These are phyloP conservation scores for Phaseolus lunatus DNA, from an alignment of 306 rosid genomes.

Conservation along the genomic window DNA sequence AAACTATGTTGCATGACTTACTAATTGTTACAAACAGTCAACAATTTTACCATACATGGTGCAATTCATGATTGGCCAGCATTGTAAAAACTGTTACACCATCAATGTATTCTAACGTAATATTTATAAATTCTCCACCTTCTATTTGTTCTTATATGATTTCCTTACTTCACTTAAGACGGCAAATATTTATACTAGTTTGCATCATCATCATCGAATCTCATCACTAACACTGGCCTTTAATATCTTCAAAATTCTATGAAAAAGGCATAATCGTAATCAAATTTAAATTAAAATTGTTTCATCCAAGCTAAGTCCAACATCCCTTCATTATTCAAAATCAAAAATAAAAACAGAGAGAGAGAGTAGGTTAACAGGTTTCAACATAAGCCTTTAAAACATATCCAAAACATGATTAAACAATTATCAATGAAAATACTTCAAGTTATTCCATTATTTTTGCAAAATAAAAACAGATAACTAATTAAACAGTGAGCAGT, in stretches of 20 bases:
- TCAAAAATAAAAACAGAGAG: too few relatives aligned
- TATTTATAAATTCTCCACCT: background rate
- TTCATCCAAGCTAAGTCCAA: background rate
- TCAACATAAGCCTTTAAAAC: background rate
- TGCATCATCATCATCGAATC: background rate
- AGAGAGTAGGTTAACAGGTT: background rate
- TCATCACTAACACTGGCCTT: background rate
- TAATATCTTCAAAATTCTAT: background rate
- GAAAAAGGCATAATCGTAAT: background rate
- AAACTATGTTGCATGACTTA: background rate
- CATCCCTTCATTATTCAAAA: background rate
- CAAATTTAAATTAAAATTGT: background rate
- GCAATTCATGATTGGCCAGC: background rate
- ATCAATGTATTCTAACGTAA: background rate
- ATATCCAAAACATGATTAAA: too few relatives aligned
- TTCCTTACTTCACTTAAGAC: background rate
- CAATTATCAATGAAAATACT: background rate
- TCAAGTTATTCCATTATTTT: background rate
- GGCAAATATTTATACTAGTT: background rate
- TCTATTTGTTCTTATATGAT: background rate
- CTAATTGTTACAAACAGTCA: background rate
- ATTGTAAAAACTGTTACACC: background rate
- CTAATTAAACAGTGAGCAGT: background rate
- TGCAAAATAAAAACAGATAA: background rate
- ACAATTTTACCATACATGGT: background rate